Percentiles rank a stretch among this genome's conserved stretches.
Evolutionary conservation across 371 early-diverging fungal genomes (phyloP).

Genomic region (Mortierella sp.): DNA sequence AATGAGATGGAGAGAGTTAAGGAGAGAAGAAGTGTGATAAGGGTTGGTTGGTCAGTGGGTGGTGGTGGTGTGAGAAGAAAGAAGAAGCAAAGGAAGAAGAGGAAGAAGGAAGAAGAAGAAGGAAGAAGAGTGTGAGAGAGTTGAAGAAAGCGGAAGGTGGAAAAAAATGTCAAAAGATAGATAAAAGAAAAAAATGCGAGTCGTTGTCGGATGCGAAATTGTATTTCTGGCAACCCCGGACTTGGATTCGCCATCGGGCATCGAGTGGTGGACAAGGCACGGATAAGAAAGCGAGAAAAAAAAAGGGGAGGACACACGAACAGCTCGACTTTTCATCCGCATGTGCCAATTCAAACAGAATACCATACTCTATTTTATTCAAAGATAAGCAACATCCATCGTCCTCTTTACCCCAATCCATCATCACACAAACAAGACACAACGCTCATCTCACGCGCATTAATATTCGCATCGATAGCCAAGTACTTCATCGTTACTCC

Average conservation of each 20-base stretch:
- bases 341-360: conserved; percentile 1
- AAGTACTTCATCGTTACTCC: background rate
- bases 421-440: conserved; percentile 2
- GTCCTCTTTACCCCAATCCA: background rate
- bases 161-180: conserved; percentile 15
- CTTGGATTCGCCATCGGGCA: background rate
- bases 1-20: conserved; percentile 4
- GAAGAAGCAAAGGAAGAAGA: background rate
- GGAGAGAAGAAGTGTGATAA: background rate
- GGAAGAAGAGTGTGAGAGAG: background rate
- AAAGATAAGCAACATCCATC: background rate
- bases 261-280: background rate
- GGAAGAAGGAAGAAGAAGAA: background rate
- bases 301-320: background rate
- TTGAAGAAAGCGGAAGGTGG: conserved; percentile 8
- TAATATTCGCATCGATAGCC: background rate
- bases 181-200: conserved; percentile 2
- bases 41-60: background rate
- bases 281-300: conserved; percentile 1
- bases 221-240: background rate
- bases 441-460: conserved; percentile 11
- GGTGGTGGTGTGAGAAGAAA: background rate
- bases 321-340: background rate
- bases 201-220: background rate
- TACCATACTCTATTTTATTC: background rate